Conservation (phyloP, 805 yeast genomes). For the Gaillardinia entomophila region DNA sequence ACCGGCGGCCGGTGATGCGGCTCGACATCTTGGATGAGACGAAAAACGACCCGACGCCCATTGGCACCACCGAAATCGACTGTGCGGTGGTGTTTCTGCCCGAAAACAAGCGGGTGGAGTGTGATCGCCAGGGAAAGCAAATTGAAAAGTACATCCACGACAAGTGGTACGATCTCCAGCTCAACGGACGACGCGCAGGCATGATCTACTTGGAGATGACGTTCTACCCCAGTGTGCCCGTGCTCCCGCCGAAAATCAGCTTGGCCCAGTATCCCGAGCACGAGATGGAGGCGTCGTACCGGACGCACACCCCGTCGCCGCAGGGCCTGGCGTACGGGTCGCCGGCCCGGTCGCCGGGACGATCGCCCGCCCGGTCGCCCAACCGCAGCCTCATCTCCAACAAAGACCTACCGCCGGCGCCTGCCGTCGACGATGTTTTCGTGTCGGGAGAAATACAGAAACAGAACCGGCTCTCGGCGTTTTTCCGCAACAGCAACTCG, state of each 20-base stretch:
- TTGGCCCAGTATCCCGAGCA: slow-evolving; percentile 1
- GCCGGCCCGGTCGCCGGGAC: slow-evolving; percentile 2
- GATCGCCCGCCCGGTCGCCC: slow-evolving; percentile 7
- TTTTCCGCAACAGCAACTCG: background rate
- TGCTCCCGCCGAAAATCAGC: slow-evolving; percentile 33
- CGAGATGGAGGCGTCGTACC: slow-evolving; percentile 1
- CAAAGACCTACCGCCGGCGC: slow-evolving; percentile 6
- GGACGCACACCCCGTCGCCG: background rate
- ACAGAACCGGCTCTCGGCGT: background rate
- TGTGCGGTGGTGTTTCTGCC: slow-evolving; percentile 58
- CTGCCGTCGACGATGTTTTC: slow-evolving; percentile 6
- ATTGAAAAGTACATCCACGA: slow-evolving; percentile 70
- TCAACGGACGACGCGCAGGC: slow-evolving; percentile 76
- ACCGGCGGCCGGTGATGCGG: slow-evolving; percentile 56
- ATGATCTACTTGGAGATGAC: slow-evolving; percentile 87
- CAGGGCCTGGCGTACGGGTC: slow-evolving; percentile 1
- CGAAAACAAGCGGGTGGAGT: slow-evolving; percentile 29
- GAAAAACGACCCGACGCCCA: slow-evolving; percentile 78
- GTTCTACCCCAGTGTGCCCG: slow-evolving; percentile 61
- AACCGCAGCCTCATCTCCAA: slow-evolving; percentile 3
- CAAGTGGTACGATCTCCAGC: slow-evolving; percentile 70
- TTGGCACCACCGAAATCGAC: slow-evolving; percentile 78
- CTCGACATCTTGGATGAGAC: slow-evolving; percentile 80
- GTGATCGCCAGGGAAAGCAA: slow-evolving; percentile 16
- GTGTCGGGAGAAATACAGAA: slow-evolving; percentile 2